A percentile compares a stretch with the other conserved stretches of the same genome.
These are phyloP conservation scores for Clarireedia paspali DNA, from an alignment of 2,329 filamentous ascomycete species.

Conservation along the genomic window DNA sequence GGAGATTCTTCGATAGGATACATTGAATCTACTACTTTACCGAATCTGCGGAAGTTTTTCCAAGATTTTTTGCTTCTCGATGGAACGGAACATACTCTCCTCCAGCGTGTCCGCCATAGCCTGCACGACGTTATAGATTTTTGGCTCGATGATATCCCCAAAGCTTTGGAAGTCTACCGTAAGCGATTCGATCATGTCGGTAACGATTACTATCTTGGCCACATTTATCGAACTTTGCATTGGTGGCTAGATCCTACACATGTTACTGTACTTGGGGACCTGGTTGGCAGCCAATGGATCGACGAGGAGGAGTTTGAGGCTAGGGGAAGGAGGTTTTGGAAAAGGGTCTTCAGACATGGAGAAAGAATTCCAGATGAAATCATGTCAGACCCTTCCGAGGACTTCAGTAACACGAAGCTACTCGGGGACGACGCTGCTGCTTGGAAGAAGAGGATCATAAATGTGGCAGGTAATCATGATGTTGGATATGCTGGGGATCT, in stretches of 20 bases:
- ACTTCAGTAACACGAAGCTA: conserved; percentile 28
- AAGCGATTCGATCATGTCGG: conserved; percentile 85
- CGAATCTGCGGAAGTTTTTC: conserved; percentile 39
- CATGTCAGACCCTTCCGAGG: conserved; percentile 38
- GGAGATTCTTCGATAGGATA: conserved; percentile 77
- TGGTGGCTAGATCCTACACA: conserved; percentile 87
- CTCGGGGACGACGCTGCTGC: conserved; percentile 37
- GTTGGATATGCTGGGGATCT: conserved; percentile 94
- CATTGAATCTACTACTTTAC: conserved; percentile 44
- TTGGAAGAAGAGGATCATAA: conserved; percentile 77
- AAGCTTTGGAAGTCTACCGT: conserved; percentile 56
- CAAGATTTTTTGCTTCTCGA: conserved; percentile 19
- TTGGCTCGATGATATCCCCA: conserved; percentile 59
- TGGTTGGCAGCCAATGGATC: conserved; percentile 95
- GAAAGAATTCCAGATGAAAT: conserved; percentile 54
- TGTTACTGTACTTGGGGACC: conserved; percentile 79
- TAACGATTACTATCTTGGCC: conserved; percentile 90
- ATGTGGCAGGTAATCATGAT: conserved; percentile 92
- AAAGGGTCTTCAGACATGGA: conserved; percentile 64
- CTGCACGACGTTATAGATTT: conserved; percentile 55
- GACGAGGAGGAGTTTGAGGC: conserved; percentile 72
- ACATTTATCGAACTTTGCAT: conserved; percentile 76
- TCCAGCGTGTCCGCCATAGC: conserved; percentile 43
- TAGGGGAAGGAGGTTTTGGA: conserved; percentile 72
- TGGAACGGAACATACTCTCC: conserved; percentile 40